Evolutionary conservation across 768 basidiomycete species (phyloP), one percentile per base, ranked within the genome.

Genomic region (Russula vinacea): DNA sequence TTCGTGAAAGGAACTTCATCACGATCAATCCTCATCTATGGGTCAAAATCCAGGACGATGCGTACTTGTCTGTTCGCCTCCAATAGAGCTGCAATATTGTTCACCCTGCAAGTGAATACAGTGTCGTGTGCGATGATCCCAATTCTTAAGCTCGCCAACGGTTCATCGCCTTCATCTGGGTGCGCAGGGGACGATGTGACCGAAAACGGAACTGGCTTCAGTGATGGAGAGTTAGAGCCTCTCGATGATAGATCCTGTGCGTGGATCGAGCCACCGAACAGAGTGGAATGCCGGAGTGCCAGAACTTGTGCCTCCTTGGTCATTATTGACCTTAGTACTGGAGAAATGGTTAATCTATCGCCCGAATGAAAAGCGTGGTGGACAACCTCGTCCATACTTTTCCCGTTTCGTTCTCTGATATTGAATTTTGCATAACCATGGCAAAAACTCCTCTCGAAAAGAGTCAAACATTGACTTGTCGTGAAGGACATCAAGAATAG

Each of bases 391-490:
- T 37, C 78, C 81, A 67, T 89, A 90, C 74, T 85, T 88, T 53
- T 74, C 75, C 67, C 78, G 78, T 69, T 84, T 86, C 17, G 79
- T 78, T 11, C 78, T 76, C 63, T 86, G 87, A 73, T 93, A 93
- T 66, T 91, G 90, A 7, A 90, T 77, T 72, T 92, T 94, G 76
- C 92, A 90, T 60, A 97, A 72, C 92, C 94, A 97, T 0, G 95
- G 95, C 13, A 98, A 73, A 70, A 97, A 91, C 64, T 97, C 93
- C 73, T 95, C 90, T 56, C 89, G 82, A 57, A 98, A 80, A 17
- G 94, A 96, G 56, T 92, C 87, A 47, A 94, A 80, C 68, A 85
- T 81, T 5, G 76, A 76, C 70, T 90, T 91, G 64, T 84, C 81
- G 13, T 83, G 80, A 32, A 94, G 77, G 14, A 85, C 79, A 62